Percentiles rank a stretch among this genome's conserved stretches.
Evolutionary conservation across 2,329 filamentous ascomycete genomes (phyloP).

Genomic region (Diaporthe sp.): DNA sequence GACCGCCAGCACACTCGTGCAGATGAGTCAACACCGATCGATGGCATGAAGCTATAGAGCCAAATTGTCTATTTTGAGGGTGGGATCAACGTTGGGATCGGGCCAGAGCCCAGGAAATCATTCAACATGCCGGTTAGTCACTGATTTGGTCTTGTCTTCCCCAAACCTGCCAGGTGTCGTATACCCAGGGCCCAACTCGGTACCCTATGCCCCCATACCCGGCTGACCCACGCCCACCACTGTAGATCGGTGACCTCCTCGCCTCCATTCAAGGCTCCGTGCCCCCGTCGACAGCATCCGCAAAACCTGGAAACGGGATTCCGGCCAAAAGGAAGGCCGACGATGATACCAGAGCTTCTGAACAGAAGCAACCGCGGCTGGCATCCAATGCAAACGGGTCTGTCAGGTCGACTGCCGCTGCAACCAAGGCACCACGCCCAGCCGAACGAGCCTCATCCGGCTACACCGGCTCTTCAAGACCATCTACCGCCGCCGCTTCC

Average conservation of each 20-base stretch:
- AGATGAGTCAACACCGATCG: conserved; percentile 39
- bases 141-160: conserved; percentile 3
- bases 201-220: not conserved
- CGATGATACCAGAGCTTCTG: conserved; percentile 59
- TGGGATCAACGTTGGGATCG: conserved; percentile 37
- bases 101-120: conserved; percentile 21
- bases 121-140: conserved; percentile 57
- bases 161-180: conserved; percentile 20
- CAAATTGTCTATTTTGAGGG: conserved; percentile 39
- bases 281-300: conserved; percentile 44
- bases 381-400: conserved; percentile 45
- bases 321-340: conserved; percentile 71
- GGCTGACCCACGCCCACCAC: conserved; percentile 38
- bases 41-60: conserved; percentile 49
- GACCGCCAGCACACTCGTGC: conserved; percentile 11
- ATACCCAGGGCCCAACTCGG: not conserved
- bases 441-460: conserved; percentile 33
- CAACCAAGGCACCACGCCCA: conserved; percentile 47
- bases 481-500: conserved; percentile 43
- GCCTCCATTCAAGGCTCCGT: conserved; percentile 70
- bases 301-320: conserved; percentile 29
- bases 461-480: conserved; percentile 44
- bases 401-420: conserved; percentile 42
- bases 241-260: conserved; percentile 69
- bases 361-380: conserved; percentile 59